These are phyloP conservation scores for Pythium dissotocum DNA, from an alignment of 352 stramenopile species.

Conservation along the genomic window DNA sequence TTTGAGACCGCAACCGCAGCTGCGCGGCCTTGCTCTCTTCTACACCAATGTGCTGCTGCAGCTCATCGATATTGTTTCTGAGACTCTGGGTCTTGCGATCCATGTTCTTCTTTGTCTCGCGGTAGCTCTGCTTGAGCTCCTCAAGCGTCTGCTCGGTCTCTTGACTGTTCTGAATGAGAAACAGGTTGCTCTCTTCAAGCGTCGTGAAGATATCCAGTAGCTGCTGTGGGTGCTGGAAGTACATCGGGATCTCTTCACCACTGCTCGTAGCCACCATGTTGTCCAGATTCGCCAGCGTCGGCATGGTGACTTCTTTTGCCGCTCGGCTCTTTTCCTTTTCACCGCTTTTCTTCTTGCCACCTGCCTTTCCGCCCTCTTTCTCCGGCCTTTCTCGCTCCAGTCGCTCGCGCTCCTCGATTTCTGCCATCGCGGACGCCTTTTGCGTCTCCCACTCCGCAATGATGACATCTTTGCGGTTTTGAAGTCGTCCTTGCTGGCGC, in stretches of 20 bases:
- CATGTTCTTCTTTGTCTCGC: conserved; percentile 89
- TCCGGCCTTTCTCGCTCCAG: conserved; percentile 59
- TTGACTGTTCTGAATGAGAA: conserved; percentile 95
- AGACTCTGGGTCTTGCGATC: conserved; percentile 85
- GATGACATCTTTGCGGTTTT: conserved; percentile 73
- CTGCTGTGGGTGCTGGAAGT: conserved; percentile 93
- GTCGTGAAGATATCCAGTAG: conserved; percentile 93
- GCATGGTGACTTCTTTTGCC: conserved; percentile 44
- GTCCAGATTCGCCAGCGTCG: conserved; percentile 70
- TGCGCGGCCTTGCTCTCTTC: conserved; percentile 87
- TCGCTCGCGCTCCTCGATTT: conserved; percentile 70
- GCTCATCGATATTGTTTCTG: conserved; percentile 87
- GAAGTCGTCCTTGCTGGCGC: conserved; percentile 58
- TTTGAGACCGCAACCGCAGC: conserved; percentile 63
- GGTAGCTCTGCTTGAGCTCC: conserved; percentile 93
- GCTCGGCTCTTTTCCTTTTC: conserved; percentile 49
- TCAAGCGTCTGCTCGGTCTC: conserved; percentile 95
- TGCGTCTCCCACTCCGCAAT: conserved; percentile 69
- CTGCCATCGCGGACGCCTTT: conserved; percentile 47
- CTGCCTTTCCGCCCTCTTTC: conserved; percentile 53
- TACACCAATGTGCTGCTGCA: conserved; percentile 84
- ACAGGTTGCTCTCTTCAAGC: conserved; percentile 95
- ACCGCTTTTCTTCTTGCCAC: conserved; percentile 41
- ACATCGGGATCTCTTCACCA: conserved; percentile 94
- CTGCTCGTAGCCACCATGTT: conserved; percentile 66